phyloP scores from a whole-genome alignment of 306 rosid genomes.

The Vachellia pachyceras region DNA sequence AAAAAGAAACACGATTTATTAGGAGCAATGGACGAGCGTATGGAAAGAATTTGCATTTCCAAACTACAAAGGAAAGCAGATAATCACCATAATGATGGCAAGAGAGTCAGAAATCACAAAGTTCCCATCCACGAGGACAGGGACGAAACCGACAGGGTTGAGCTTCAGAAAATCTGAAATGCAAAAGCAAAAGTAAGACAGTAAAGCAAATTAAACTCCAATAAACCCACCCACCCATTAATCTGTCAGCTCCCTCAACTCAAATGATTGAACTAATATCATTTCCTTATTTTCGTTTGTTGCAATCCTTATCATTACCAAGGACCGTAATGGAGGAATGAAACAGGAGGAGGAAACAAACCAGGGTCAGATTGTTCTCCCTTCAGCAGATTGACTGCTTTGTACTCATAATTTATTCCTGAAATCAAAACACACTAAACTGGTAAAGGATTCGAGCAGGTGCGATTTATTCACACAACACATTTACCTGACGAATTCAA shows the following conservation, averaged over 20 bases:
- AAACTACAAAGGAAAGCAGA: neutral
- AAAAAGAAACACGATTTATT: neutral
- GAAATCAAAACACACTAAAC: neutral
- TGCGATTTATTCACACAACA: neutral
- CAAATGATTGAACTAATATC: neutral
- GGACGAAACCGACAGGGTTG: conserved; percentile 75
- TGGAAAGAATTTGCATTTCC: neutral
- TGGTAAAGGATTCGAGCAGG: neutral
- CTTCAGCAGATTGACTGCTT: conserved; percentile 58
- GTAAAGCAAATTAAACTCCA: neutral
- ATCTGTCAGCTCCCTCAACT: neutral
- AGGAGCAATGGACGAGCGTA: neutral
- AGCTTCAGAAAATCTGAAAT: conserved; percentile 62
- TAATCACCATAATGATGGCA: conserved; percentile 69
- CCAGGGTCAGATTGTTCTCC: conserved; percentile 66
- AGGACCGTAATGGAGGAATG: neutral
- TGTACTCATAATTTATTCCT: conserved; percentile 69
- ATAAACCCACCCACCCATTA: conserved; percentile 3
- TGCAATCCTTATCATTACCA: neutral
- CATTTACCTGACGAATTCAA: neutral
- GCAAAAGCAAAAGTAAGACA: neutral
- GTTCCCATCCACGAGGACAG: conserved; percentile 67
- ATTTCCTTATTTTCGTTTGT: no score
- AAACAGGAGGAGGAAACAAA: conserved; percentile 9
- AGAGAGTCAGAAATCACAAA: conserved; percentile 61